These are phyloP conservation scores for Trichoderma lentiforme DNA, from an alignment of 2,329 filamentous ascomycete species.

Conservation along the genomic window DNA sequence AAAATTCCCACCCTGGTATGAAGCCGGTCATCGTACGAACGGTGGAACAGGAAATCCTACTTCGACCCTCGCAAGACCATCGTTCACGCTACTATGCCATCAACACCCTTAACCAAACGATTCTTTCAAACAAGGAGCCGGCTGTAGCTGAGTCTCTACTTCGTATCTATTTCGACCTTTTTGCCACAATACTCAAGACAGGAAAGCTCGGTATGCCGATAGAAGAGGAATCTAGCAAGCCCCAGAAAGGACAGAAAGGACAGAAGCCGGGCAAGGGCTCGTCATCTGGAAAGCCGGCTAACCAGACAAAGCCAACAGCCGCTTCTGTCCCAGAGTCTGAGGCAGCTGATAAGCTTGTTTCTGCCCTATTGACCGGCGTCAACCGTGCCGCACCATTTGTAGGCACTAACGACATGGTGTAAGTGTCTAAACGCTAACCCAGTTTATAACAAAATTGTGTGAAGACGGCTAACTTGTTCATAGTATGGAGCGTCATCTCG, in stretches of 20 bases:
- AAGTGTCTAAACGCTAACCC: slow-evolving; percentile 32
- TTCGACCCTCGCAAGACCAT: slow-evolving; percentile 80
- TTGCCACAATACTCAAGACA: slow-evolving; percentile 74
- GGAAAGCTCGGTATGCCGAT: slow-evolving; percentile 38
- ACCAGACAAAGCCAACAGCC: slow-evolving; percentile 25
- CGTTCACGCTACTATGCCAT: slow-evolving; percentile 94
- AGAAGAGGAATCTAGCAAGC: slow-evolving; percentile 43
- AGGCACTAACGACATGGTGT: slow-evolving; percentile 72
- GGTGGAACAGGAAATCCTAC: slow-evolving; percentile 83
- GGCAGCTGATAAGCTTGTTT: slow-evolving; percentile 80
- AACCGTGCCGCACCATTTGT: slow-evolving; percentile 96
- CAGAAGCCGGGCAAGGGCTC: slow-evolving; percentile 22
- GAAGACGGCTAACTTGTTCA: slow-evolving; percentile 20
- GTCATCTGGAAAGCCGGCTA: slow-evolving; percentile 11
- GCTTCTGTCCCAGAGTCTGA: slow-evolving; percentile 60
- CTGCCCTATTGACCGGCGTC: slow-evolving; percentile 86
- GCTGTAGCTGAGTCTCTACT: slow-evolving; percentile 76
- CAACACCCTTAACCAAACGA: slow-evolving; percentile 96
- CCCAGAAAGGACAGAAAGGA: slow-evolving; percentile 30
- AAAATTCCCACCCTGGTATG: slow-evolving; percentile 89
- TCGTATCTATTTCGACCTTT: slow-evolving; percentile 88
- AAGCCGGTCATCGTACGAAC: slow-evolving; percentile 80
- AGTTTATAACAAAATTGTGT: neutral
- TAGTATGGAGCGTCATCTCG: slow-evolving; percentile 80
- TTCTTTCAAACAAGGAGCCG: slow-evolving; percentile 80